Base-by-base conservation (phyloP, 2,329 filamentous ascomycete species). In the Botrytis tulipae region DNA sequence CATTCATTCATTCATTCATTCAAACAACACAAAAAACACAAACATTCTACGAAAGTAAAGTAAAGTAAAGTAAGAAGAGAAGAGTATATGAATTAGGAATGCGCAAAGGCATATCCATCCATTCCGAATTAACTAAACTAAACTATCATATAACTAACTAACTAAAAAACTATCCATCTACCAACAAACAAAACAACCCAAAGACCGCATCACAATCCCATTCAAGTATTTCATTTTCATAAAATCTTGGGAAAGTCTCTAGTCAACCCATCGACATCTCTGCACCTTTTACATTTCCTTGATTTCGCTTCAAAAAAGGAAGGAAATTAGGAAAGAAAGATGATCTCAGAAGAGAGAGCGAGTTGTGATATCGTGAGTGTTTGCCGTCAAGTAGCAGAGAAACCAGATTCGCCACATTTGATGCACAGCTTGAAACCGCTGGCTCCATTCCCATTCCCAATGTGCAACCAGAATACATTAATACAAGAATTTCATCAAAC, bases 401-500 rank as follows among this genome's bases (percentile, higher is more conserved):
- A n/a, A 20, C 3, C n/a, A 46, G 35, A 54, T 42, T 14, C 14
- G 9, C 16, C 51, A 54, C 6, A 68, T 22, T 32, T 9, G 35
- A 42, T 57, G 18, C 66, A 42, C 48, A 54, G 35, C 37, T 6
- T n/a, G 22, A 18, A 68, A 57, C 29, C 25, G 48, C 48, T 44
- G n/a, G 66, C 66, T 54, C 12, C 4, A 54, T 54, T 54, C 25
- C 25, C 65, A 54, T 68, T 68, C 48, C 48, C 66, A 69, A n/a
- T 32, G 7, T 59, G 37, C 25, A 57, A 20, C 54, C 51, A 57
- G 51, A 59, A 16, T 54, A 25, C 40, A 57, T 25, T 42, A 18
- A 20, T 69, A 69, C 66, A 69, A 57, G 20, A 69, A 57, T 57
- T 68, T 69, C 48, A 57, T 69, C 66, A 69, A 68, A 69, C 66